A percentile compares a stretch with the other conserved stretches of the same genome.
phyloP scores from a whole-genome alignment of 805 yeast species.

The Starmerella stigmatis region DNA sequence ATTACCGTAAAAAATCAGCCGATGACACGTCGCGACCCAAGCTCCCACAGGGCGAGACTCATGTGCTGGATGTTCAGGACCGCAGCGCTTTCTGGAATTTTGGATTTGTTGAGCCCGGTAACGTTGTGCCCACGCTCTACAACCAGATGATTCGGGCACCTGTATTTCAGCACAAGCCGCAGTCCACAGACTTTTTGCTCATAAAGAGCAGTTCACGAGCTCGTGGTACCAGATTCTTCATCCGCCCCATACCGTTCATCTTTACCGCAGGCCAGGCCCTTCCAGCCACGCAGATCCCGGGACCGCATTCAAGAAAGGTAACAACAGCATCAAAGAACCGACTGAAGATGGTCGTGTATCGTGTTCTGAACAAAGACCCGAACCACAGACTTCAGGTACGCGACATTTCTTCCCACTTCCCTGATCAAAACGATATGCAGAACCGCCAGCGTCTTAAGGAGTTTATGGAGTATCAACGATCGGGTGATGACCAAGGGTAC shows the following conservation, averaged over 20 bases:
- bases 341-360: constrained; percentile 82
- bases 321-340: constrained; percentile 87
- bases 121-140: constrained; percentile 84
- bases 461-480: constrained; percentile 93
- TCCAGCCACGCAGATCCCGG: constrained; percentile 92
- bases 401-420: constrained; percentile 85
- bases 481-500: constrained; percentile 86
- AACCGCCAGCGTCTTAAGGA: constrained; percentile 90
- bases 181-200: constrained; percentile 69
- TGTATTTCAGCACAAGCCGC: constrained; percentile 72
- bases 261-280: constrained; percentile 86
- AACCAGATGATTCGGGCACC: constrained; percentile 91
- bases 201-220: constrained; percentile 67
- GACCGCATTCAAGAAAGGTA: constrained; percentile 93
- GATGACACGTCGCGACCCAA: constrained; percentile 83
- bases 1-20: constrained; percentile 72
- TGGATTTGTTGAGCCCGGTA: constrained; percentile 92
- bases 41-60: constrained; percentile 83
- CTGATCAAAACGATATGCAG: constrained; percentile 96
- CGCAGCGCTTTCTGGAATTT: constrained; percentile 97
- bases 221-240: constrained; percentile 51
- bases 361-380: constrained; percentile 68
- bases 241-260: constrained; percentile 58
- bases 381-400: constrained; percentile 67
- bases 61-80: constrained; percentile 91